Base-by-base conservation (phyloP, 2,329 filamentous ascomycete species). In the Plectosphaerella cucumerina region DNA sequence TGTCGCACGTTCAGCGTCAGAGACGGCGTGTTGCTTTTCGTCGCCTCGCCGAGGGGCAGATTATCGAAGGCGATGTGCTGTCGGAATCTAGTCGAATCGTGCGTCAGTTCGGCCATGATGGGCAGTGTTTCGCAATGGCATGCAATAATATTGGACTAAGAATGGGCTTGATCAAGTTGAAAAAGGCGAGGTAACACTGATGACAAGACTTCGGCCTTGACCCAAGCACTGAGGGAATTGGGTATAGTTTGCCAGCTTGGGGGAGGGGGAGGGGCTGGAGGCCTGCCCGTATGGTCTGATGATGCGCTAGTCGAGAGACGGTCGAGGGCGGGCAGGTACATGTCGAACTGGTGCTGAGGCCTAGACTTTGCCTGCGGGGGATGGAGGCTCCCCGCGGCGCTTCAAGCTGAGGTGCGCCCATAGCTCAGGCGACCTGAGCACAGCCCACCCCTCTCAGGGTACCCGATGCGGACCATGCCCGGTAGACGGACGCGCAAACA, bases 1-100 rank as follows among this genome's bases (percentile, higher is more conserved):
- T 97, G 92, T 63, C 90, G 89, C 59, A 88, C 83, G 61, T 91
- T 91, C 53, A 96, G 75, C 1, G 90, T 95, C 58, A 96, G 81
- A 6, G 90, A 90, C 18, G 77, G 73, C 3, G 77, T 77, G 61
- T 83, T 83, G 61, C 76, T 76, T 59, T 81, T 80, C 12, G 80
- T 82, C 6, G 77, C 71, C 59, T 84, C 81, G 60, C 80, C 80
- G 41, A 75, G 70, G 37, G 76, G 73, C 34, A 84, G 70, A 57
- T 82, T 84, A 68, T 83, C 80, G 61, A 84, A 84, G 35, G 76
- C 79, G 53, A 84, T 80, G 66, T 82, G 81, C 33, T 73, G 71
- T 59, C 78, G 74, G 63, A 83, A 84, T 61, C 81, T 84, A 57
- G 64, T 17, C 20, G 53, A 35, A 22, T 43, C 23, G 47, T 47